Conservation (phyloP, 768 basidiomycete genomes). For the Rhodotorula babjevae region DNA sequence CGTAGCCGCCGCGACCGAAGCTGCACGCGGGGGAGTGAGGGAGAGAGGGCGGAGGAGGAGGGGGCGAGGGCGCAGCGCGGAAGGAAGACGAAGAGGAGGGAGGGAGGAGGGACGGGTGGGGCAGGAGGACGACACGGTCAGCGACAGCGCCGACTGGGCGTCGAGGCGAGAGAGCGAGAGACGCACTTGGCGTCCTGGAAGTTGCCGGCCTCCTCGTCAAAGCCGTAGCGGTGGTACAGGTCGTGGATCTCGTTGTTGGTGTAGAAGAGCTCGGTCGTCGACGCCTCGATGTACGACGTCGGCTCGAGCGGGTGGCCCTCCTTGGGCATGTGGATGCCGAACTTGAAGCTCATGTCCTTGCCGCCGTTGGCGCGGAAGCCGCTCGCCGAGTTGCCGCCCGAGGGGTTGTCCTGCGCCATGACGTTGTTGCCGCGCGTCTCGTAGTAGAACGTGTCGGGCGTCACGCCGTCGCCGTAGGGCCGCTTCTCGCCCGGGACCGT, state of each 20-base stretch:
- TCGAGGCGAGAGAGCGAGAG: too few relatives aligned
- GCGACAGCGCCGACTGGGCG: too few relatives aligned
- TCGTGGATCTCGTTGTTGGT: conserved; percentile 53
- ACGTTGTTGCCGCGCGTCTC: conserved; percentile 66
- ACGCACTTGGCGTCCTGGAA: conserved; percentile 66
- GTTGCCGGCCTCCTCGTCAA: conserved; percentile 70
- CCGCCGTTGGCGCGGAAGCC: conserved; percentile 79
- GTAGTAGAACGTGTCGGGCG: conserved; percentile 54
- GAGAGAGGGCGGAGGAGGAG: background rate
- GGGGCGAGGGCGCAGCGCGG: too few relatives aligned
- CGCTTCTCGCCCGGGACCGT: conserved; percentile 57
- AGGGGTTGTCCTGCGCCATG: conserved; percentile 92
- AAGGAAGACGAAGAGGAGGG: too few relatives aligned
- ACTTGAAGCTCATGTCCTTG: conserved; percentile 59
- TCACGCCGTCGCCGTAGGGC: conserved; percentile 29
- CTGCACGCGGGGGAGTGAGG: conserved; percentile 54
- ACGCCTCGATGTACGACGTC: conserved; percentile 75
- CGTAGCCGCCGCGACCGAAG: conserved; percentile 81
- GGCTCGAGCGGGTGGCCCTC: conserved; percentile 54
- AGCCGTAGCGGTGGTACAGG: conserved; percentile 64
- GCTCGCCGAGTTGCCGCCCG: conserved; percentile 61
- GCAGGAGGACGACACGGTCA: too few relatives aligned
- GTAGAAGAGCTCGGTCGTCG: conserved; percentile 57
- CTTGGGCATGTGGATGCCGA: conserved; percentile 61
- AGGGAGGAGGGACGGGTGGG: too few relatives aligned